phyloP scores from a whole-genome alignment of 805 yeast species.

The Candida dendrica region DNA sequence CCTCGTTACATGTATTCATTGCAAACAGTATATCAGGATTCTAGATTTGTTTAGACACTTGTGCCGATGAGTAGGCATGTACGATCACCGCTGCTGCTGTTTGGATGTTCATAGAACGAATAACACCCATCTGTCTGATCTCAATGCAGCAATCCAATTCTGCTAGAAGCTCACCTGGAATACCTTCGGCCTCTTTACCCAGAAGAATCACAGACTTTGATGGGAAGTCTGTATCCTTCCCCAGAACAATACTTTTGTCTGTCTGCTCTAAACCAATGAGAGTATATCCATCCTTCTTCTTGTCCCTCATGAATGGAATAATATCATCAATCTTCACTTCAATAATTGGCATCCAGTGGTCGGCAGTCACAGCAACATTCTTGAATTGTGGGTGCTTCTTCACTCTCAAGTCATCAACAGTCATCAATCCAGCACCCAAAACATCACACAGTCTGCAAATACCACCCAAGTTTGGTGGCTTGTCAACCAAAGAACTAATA shows the following conservation, averaged over 20 bases:
- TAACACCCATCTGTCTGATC: slow-evolving; percentile 86
- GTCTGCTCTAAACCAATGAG: slow-evolving; percentile 91
- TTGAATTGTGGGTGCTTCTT: slow-evolving; percentile 64
- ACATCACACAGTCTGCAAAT: slow-evolving; percentile 91
- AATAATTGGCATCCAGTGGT: slow-evolving; percentile 88
- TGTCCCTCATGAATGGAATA: slow-evolving; percentile 45
- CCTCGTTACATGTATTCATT: too few relatives aligned
- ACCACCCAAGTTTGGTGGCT: slow-evolving; percentile 90
- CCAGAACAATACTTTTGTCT: slow-evolving; percentile 72
- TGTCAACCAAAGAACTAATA: slow-evolving; percentile 86
- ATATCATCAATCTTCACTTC: slow-evolving; percentile 62
- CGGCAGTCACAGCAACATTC: slow-evolving; percentile 91
- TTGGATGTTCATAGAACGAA: slow-evolving; percentile 93
- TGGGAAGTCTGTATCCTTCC: slow-evolving; percentile 64
- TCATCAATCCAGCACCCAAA: slow-evolving; percentile 77
- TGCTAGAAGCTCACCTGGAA: slow-evolving; percentile 77
- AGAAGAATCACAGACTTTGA: slow-evolving; percentile 67
- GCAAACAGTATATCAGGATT: too few relatives aligned
- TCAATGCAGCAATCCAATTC: slow-evolving; percentile 85
- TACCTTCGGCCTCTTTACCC: slow-evolving; percentile 87
- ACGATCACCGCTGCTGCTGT: slow-evolving; percentile 94
- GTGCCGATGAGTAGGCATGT: slow-evolving; percentile 64
- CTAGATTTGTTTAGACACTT: not conserved
- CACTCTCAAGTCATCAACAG: slow-evolving; percentile 64
- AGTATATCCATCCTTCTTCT: slow-evolving; percentile 75